phyloP scores from a whole-genome alignment of 108 stramenopile species.

The Skeletonema tropicum region DNA sequence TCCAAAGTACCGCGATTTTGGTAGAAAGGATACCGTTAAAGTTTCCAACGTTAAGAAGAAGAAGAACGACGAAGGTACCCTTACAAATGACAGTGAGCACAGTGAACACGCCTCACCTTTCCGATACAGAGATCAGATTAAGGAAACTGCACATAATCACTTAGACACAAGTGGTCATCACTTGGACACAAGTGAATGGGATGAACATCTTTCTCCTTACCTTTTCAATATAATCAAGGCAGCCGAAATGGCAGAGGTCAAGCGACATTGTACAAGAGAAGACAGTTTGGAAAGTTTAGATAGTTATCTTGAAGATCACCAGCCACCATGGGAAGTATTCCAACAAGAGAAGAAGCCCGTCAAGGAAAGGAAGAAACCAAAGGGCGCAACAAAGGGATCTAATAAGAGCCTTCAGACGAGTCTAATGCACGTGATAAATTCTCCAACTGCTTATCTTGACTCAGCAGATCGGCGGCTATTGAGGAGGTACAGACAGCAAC shows the following conservation, averaged over 20 bases:
- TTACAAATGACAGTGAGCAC: background rate
- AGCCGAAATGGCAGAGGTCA: background rate
- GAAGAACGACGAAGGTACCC: background rate
- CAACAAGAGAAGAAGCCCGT: background rate
- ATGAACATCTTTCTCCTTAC: background rate
- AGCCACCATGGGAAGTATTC: background rate
- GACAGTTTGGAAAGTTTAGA: background rate
- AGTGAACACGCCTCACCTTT: background rate
- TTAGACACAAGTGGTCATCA: background rate
- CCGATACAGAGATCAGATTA: background rate
- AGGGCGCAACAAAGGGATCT: background rate
- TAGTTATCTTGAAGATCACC: background rate
- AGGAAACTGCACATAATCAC: background rate
- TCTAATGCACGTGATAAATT: slow-evolving; percentile 4
- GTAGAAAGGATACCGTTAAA: background rate
- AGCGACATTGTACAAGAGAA: background rate
- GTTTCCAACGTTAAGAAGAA: background rate
- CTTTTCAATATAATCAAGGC: background rate
- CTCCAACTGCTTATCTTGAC: background rate
- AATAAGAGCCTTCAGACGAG: background rate
- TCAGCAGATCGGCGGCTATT: background rate
- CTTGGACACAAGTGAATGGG: background rate
- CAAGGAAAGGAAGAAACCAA: background rate
- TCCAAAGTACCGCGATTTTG: background rate
- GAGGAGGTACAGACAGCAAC: background rate